Evolutionary conservation across 345 rosid genomes (phyloP).

Genomic region (Lepidium africanum): DNA sequence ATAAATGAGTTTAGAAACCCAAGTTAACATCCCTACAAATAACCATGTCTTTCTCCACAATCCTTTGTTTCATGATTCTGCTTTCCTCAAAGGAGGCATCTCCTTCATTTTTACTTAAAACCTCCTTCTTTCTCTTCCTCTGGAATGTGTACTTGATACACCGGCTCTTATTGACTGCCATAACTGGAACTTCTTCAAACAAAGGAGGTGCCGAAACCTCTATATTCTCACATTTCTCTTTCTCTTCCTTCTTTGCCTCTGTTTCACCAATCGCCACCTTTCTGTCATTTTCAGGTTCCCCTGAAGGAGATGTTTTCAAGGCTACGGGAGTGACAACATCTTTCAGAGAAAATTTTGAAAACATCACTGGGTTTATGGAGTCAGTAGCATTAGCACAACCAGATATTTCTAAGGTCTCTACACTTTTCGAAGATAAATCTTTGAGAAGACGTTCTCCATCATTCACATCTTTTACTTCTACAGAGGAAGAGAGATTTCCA

Average conservation of each 20-base stretch:
- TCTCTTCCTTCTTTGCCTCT: slow-evolving; percentile 27
- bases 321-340: slow-evolving; percentile 9
- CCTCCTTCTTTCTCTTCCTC: slow-evolving; percentile 72
- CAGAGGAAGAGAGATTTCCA: slow-evolving; percentile 15
- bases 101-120: slow-evolving; percentile 42
- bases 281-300: slow-evolving; percentile 11
- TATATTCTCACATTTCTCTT: slow-evolving; percentile 18
- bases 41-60: slow-evolving; percentile 36
- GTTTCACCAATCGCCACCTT: slow-evolving; percentile 14
- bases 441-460: neutral
- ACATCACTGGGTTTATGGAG: neutral
- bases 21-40: neutral
- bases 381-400: slow-evolving; percentile 14
- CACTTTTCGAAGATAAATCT: neutral
- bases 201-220: slow-evolving; percentile 34
- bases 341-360: slow-evolving; percentile 17
- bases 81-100: too few species aligned
- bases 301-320: slow-evolving; percentile 14
- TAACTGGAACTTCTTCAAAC: slow-evolving; percentile 27
- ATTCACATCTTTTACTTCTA: neutral
- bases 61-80: slow-evolving; percentile 25
- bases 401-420: slow-evolving; percentile 1
- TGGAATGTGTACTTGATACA: slow-evolving; percentile 67
- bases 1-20: too few species aligned
- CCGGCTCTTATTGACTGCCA: slow-evolving; percentile 31